Conservation (phyloP, 495 filamentous ascomycete genomes). For the Annulohypoxylon nitens region DNA sequence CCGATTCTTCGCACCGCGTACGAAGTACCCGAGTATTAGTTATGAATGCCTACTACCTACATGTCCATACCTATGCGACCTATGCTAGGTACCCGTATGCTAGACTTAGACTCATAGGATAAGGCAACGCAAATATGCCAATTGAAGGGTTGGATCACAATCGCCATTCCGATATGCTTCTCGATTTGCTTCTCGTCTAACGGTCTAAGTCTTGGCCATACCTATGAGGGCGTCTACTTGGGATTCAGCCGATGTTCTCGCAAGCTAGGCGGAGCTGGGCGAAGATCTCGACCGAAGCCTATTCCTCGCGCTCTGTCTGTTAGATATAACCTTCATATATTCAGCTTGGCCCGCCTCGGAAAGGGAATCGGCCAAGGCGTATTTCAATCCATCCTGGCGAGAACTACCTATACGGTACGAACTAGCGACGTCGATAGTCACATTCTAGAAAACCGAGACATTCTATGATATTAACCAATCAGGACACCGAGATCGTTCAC, state of each 20-base stretch:
- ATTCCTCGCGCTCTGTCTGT: slow-evolving; percentile 37
- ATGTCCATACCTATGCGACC: not conserved
- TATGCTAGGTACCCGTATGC: not conserved
- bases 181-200: slow-evolving; percentile 34
- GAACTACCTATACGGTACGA: slow-evolving; percentile 7
- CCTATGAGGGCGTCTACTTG: slow-evolving; percentile 15
- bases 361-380: slow-evolving; percentile 30
- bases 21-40: not conserved
- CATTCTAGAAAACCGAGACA: slow-evolving; percentile 31
- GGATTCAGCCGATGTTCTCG: slow-evolving; percentile 42
- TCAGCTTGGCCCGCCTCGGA: slow-evolving; percentile 46
- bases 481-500: slow-evolving; percentile 8
- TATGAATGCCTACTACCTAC: not conserved
- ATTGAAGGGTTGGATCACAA: slow-evolving; percentile 15
- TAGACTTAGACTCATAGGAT: slow-evolving; percentile 1
- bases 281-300: slow-evolving; percentile 46
- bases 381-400: slow-evolving; percentile 23
- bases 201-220: slow-evolving; percentile 36
- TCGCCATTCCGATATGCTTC: slow-evolving; percentile 5
- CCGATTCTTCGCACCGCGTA: slow-evolving; percentile 12
- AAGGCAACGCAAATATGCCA: slow-evolving; percentile 4
- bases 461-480: slow-evolving; percentile 31
- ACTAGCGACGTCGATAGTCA: slow-evolving; percentile 25
- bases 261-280: slow-evolving; percentile 41
- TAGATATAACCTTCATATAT: slow-evolving; percentile 36